Evolutionary conservation across 768 basidiomycete genomes (phyloP).

Genomic region (Tulasnella sp.): DNA sequence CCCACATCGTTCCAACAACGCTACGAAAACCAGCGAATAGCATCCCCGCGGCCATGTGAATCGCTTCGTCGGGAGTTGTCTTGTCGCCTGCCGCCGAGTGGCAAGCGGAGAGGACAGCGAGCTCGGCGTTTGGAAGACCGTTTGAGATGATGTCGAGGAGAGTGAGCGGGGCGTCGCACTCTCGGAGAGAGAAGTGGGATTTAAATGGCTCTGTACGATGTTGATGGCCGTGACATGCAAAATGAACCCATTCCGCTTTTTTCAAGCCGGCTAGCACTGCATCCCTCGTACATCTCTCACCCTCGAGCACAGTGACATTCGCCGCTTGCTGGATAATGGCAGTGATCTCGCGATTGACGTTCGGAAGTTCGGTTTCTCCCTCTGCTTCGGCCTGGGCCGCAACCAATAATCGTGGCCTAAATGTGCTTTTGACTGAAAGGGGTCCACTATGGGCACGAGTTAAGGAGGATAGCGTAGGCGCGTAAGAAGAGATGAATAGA

Average conservation of each 20-base stretch:
- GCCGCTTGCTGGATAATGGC: not conserved
- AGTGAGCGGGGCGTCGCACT: too few relatives aligned
- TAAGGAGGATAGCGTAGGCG: not conserved
- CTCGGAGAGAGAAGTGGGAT: too few relatives aligned
- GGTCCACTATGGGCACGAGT: not conserved
- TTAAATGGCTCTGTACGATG: too few relatives aligned
- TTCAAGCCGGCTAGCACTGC: not conserved
- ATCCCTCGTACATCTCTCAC: not conserved
- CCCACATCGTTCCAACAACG: constrained; percentile 7
- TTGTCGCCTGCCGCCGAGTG: not conserved
- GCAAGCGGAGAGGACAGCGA: not conserved
- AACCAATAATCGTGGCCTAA: not conserved
- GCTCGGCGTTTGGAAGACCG: too few relatives aligned
- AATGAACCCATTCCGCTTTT: too few relatives aligned
- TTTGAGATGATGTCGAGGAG: too few relatives aligned
- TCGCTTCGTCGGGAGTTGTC: constrained; percentile 1
- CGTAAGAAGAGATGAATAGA: constrained; percentile 5
- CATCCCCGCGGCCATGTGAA: constrained; percentile 2
- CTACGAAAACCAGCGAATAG: constrained; percentile 4
- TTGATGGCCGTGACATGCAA: too few relatives aligned
- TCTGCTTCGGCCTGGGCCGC: too few relatives aligned
- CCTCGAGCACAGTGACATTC: not conserved
- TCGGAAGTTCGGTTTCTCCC: too few relatives aligned
- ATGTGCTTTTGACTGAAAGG: not conserved
- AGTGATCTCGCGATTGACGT: not conserved